A percentile compares a stretch with the other conserved stretches of the same genome.
Evolutionary conservation across 176 grass and related monocot species (phyloP).

Genomic region (Alloteropsis semialata): DNA sequence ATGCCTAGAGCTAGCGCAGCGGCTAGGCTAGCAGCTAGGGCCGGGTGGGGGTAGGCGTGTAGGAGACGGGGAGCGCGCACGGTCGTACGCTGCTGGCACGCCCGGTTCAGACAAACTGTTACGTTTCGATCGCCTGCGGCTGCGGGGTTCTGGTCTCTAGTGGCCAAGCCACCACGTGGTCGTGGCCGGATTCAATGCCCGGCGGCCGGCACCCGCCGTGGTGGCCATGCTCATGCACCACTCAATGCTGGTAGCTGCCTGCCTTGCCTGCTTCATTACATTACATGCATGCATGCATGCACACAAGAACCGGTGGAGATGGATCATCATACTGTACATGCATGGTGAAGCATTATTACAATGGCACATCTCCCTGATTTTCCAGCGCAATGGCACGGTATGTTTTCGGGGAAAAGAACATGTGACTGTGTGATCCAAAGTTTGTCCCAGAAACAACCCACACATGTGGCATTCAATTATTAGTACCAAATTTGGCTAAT

Average conservation of each 20-base stretch:
- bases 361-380: no score
- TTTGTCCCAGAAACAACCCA: no score
- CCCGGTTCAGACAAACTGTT: slow-evolving; percentile 52
- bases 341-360: no score
- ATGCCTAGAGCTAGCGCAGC: no score
- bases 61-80: background rate
- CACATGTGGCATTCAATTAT: no score
- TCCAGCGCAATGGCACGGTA: background rate
- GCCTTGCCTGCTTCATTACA: slow-evolving; percentile 5
- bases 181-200: slow-evolving; percentile 31
- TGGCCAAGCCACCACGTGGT: slow-evolving; percentile 52
- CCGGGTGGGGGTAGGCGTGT: background rate
- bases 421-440: no score
- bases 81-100: background rate
- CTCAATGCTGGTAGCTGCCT: slow-evolving; percentile 33
- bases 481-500: no score
- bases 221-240: slow-evolving; percentile 16
- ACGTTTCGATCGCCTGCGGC: slow-evolving; percentile 42
- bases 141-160: slow-evolving; percentile 35
- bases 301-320: slow-evolving; percentile 10
- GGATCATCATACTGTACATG: background rate
- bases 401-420: no score
- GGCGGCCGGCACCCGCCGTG: background rate
- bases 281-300: no score
- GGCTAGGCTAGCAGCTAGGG: background rate